Conservation (phyloP, 2,329 filamentous ascomycete species). For the Stagonosporopsis chrysanthemi region DNA sequence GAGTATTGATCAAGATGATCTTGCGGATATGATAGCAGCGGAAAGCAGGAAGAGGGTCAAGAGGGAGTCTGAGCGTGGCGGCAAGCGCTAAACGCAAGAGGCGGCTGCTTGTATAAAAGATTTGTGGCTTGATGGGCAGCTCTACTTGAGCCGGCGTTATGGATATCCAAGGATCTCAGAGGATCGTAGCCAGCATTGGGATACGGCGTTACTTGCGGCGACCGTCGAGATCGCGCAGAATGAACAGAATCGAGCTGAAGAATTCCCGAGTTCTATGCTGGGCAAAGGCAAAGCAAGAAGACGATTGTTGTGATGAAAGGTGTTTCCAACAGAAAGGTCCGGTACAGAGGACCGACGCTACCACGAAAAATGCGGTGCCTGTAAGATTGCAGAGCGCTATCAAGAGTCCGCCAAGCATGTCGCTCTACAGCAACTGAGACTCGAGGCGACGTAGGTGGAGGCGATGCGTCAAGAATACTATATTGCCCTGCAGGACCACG, state of each 20-base stretch:
- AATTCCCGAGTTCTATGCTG: slow-evolving; percentile 6
- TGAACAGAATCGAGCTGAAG: slow-evolving; percentile 41
- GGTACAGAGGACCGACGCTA: neutral
- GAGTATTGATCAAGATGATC: slow-evolving; percentile 84
- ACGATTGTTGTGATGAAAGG: slow-evolving; percentile 12
- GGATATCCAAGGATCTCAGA: slow-evolving; percentile 24
- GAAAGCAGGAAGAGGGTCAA: slow-evolving; percentile 91
- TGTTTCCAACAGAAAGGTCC: neutral
- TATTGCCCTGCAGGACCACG: neutral
- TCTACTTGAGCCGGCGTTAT: slow-evolving; percentile 33
- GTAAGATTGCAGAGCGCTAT: neutral
- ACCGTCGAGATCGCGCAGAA: slow-evolving; percentile 23
- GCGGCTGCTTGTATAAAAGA: slow-evolving; percentile 34
- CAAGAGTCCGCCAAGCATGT: neutral
- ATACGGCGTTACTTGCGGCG: slow-evolving; percentile 34
- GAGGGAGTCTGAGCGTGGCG: slow-evolving; percentile 79
- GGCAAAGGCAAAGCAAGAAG: slow-evolving; percentile 19
- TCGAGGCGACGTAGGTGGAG: slow-evolving; percentile 1
- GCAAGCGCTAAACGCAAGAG: slow-evolving; percentile 57
- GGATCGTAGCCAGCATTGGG: slow-evolving; percentile 33
- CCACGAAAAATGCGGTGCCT: neutral
- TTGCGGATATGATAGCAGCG: slow-evolving; percentile 94
- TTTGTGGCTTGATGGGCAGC: slow-evolving; percentile 24
- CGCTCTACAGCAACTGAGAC: neutral
- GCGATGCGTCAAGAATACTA: neutral